Conservation (phyloP, 768 basidiomycete species). For the Wakefieldia striispora region DNA sequence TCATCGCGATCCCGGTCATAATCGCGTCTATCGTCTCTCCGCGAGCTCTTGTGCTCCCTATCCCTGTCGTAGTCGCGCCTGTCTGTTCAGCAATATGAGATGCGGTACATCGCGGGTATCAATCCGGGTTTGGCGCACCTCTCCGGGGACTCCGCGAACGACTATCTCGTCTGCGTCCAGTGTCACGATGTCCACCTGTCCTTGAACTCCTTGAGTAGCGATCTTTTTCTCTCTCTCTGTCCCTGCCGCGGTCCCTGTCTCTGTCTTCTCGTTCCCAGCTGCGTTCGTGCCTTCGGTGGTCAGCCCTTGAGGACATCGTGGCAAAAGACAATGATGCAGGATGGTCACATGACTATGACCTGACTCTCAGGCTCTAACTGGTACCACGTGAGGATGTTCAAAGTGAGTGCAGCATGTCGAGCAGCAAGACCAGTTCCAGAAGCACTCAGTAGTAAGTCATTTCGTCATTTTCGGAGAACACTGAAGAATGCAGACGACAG, state of each 20-base stretch:
- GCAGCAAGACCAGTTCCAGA: conserved; percentile 8
- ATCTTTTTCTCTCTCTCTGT: conserved; percentile 48
- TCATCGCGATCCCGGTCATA: conserved; percentile 31
- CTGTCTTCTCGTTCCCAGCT: conserved; percentile 56
- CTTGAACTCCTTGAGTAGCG: conserved; percentile 40
- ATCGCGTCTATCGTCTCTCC: conserved; percentile 34
- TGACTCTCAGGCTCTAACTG: neutral
- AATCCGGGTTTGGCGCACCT: conserved; percentile 18
- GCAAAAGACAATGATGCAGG: conserved; percentile 32
- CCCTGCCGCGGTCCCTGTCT: conserved; percentile 22
- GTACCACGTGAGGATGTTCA: conserved; percentile 13
- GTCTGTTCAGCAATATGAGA: conserved; percentile 29
- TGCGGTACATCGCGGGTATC: neutral
- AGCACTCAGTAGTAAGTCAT: conserved; percentile 14
- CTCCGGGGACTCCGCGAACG: conserved; percentile 39
- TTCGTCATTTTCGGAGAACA: neutral
- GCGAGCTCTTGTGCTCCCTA: conserved; percentile 36
- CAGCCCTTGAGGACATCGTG: conserved; percentile 56
- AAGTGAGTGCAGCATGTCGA: conserved; percentile 21
- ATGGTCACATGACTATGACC: conserved; percentile 27
- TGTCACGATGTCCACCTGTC: conserved; percentile 32
- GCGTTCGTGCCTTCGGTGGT: conserved; percentile 56
- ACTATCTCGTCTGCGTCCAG: conserved; percentile 36
- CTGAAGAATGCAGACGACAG: conserved; percentile 8
- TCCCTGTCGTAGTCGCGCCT: conserved; percentile 34